phyloP scores from a whole-genome alignment of 2,329 filamentous ascomycete genomes.

The Talaromyces islandicus region DNA sequence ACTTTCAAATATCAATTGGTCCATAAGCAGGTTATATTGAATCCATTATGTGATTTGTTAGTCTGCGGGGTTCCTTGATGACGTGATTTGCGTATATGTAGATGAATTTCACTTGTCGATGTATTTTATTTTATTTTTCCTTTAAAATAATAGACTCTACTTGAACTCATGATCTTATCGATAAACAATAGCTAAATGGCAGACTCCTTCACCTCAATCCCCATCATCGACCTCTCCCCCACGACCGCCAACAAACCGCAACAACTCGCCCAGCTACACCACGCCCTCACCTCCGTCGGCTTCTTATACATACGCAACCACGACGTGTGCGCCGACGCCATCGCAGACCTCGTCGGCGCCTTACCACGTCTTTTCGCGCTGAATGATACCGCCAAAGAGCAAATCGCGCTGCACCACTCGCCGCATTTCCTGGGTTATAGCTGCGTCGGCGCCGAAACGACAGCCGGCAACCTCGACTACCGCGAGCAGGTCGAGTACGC shows the following conservation, averaged over 20 bases:
- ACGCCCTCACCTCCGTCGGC: slow-evolving; percentile 71
- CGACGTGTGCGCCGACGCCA: slow-evolving; percentile 52
- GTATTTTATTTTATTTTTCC: too few species aligned
- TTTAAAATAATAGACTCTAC: too few species aligned
- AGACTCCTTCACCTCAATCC: slow-evolving; percentile 1
- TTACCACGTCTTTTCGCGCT: slow-evolving; percentile 62
- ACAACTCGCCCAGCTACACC: slow-evolving; percentile 43
- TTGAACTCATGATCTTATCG: too few species aligned
- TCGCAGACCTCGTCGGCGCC: slow-evolving; percentile 56
- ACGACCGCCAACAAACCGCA: neutral
- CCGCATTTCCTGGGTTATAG: slow-evolving; percentile 59
- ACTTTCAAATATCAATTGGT: too few species aligned
- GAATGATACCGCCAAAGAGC: slow-evolving; percentile 49
- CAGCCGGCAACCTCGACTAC: slow-evolving; percentile 46
- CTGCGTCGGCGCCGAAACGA: slow-evolving; percentile 50
- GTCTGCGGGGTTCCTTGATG: too few species aligned
- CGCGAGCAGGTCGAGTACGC: slow-evolving; percentile 58
- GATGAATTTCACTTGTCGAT: too few species aligned
- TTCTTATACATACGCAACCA: slow-evolving; percentile 81
- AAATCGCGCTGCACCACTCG: slow-evolving; percentile 58
- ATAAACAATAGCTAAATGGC: too few species aligned
- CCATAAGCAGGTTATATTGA: too few species aligned
- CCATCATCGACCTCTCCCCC: slow-evolving; percentile 3
- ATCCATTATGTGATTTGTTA: too few species aligned
- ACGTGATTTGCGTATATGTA: too few species aligned